These are phyloP conservation scores for Pulveroboletus frians DNA, from an alignment of 768 basidiomycete genomes.

Conservation along the genomic window DNA sequence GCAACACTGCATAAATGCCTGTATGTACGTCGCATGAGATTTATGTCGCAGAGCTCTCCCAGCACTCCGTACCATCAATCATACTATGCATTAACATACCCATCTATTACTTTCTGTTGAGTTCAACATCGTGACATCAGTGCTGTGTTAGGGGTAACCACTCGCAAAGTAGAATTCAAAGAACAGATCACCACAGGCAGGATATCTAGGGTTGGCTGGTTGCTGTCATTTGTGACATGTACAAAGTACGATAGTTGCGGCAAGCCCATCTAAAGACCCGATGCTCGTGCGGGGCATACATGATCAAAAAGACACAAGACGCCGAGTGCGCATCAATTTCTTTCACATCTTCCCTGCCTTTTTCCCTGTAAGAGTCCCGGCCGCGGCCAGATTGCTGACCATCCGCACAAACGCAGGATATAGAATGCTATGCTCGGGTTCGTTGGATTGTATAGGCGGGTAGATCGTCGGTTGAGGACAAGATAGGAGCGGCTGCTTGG, in stretches of 20 bases:
- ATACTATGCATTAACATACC: constrained; percentile 3
- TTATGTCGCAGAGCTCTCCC: neutral
- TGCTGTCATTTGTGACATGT: neutral
- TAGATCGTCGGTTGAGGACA: constrained; percentile 18
- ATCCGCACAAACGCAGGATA: constrained; percentile 20
- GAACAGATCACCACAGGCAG: neutral
- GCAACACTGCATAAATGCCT: constrained; percentile 49
- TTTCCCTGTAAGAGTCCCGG: constrained; percentile 13
- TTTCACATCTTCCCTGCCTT: neutral
- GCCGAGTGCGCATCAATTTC: neutral
- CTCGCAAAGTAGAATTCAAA: neutral
- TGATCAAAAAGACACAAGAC: neutral
- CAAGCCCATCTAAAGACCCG: neutral
- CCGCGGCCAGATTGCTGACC: constrained; percentile 18
- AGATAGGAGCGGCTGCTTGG: constrained; percentile 14
- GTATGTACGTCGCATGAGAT: constrained; percentile 4
- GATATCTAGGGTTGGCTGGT: neutral
- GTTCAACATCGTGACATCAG: neutral
- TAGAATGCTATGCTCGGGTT: constrained; percentile 15
- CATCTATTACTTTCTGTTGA: neutral
- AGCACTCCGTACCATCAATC: neutral
- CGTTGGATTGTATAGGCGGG: constrained; percentile 13
- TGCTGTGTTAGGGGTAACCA: too few relatives aligned
- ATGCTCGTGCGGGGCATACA: neutral
- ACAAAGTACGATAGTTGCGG: neutral